Conservation (phyloP, 257 asterid genomes). For the Cinchona pubescens region DNA sequence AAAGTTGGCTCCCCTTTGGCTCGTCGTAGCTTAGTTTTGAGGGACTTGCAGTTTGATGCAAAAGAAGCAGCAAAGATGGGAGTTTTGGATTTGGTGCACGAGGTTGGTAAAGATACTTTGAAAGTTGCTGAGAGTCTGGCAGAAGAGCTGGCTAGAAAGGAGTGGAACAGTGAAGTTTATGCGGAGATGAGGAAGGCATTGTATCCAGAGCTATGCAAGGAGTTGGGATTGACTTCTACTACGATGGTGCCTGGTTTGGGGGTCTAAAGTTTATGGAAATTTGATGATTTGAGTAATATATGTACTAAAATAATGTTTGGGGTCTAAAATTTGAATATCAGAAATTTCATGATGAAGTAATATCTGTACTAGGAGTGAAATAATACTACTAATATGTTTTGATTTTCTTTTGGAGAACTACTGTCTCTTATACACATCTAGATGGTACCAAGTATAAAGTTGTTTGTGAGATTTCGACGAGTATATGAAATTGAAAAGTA, state of each 20-base stretch:
- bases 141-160: slow-evolving; percentile 38
- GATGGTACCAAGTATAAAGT: no score
- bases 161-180: slow-evolving; percentile 58
- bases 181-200: slow-evolving; percentile 48
- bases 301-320: no score
- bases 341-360: no score
- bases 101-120: slow-evolving; percentile 38
- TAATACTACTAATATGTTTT: no score
- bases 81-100: slow-evolving; percentile 39
- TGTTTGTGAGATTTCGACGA: no score
- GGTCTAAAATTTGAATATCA: no score
- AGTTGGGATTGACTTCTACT: slow-evolving; percentile 39
- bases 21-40: slow-evolving; percentile 42
- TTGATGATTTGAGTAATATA: no score
- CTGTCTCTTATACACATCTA: no score
- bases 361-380: no score
- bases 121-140: slow-evolving; percentile 42
- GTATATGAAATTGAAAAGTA: no score
- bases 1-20: slow-evolving; percentile 41
- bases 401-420: no score
- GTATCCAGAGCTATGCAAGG: slow-evolving; percentile 49
- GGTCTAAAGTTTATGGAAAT: neutral
- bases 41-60: slow-evolving; percentile 46
- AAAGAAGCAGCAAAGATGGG: slow-evolving; percentile 53
- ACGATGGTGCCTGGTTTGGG: slow-evolving; percentile 23